Evolutionary conservation across 805 yeast species (phyloP).

Genomic region (Pichia cabralensis): DNA sequence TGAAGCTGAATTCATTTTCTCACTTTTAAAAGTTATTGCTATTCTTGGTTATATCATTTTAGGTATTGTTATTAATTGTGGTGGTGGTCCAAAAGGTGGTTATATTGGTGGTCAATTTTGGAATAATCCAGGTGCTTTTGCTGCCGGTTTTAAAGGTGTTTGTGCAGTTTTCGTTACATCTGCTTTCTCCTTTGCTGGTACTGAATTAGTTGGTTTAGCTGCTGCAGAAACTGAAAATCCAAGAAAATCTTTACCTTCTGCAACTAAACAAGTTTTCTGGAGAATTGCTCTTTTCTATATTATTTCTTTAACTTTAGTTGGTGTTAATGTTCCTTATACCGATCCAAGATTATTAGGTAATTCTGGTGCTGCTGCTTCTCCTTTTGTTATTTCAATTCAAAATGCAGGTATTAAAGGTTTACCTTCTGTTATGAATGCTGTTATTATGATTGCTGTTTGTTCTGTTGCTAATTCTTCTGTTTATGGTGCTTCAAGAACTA

Average conservation of each 20-base stretch:
- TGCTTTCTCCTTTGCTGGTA: slow-evolving; percentile 56
- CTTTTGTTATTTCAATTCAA: slow-evolving; percentile 66
- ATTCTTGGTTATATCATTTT: slow-evolving; percentile 49
- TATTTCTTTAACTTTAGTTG: slow-evolving; percentile 42
- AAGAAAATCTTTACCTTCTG: slow-evolving; percentile 50
- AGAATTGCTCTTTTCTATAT: slow-evolving; percentile 52
- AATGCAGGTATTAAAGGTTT: slow-evolving; percentile 50
- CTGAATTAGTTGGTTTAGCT: slow-evolving; percentile 55
- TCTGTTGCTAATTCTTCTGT: slow-evolving; percentile 70
- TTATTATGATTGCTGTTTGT: slow-evolving; percentile 56
- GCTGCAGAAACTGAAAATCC: slow-evolving; percentile 59
- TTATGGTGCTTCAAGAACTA: slow-evolving; percentile 61
- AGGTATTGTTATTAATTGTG: slow-evolving; percentile 44
- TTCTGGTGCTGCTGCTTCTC: slow-evolving; percentile 41
- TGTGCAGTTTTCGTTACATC: slow-evolving; percentile 57
- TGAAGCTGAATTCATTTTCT: slow-evolving; percentile 55
- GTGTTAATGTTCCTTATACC: slow-evolving; percentile 52
- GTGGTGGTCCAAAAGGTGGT: slow-evolving; percentile 54
- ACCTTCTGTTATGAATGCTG: slow-evolving; percentile 65
- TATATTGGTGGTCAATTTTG: slow-evolving; percentile 53
- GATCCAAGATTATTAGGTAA: slow-evolving; percentile 39
- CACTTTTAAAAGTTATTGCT: slow-evolving; percentile 45
- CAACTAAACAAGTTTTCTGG: slow-evolving; percentile 58
- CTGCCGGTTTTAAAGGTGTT: slow-evolving; percentile 49
- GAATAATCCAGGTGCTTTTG: slow-evolving; percentile 50